Conservation (phyloP, 257 asterid species). For the Plectranthus barbatus region DNA sequence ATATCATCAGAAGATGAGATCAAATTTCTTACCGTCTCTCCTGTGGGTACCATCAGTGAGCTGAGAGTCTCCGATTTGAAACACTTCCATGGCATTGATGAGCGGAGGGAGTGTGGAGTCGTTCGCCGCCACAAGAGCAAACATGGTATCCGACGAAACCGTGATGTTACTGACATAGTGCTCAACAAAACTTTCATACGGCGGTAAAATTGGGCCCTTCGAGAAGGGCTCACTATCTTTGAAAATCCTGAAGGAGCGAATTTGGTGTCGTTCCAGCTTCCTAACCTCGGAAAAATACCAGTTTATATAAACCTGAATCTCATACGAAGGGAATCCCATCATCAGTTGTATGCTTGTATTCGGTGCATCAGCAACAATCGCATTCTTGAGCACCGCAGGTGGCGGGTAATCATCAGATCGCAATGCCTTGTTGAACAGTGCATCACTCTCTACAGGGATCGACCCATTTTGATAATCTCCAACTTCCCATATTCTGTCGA, state of each 20-base stretch:
- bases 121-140: slow-evolving; percentile 27
- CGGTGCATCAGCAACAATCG: slow-evolving; percentile 18
- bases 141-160: slow-evolving; percentile 15
- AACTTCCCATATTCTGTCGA: slow-evolving; percentile 51
- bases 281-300: slow-evolving; percentile 51
- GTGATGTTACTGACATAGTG: background rate
- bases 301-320: slow-evolving; percentile 25
- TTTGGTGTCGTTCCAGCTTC: slow-evolving; percentile 16
- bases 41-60: slow-evolving; percentile 33
- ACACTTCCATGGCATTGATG: slow-evolving; percentile 54
- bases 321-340: slow-evolving; percentile 19
- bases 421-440: background rate
- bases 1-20: background rate
- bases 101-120: slow-evolving; percentile 54
- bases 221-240: slow-evolving; percentile 7
- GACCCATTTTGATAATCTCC: background rate
- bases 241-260: slow-evolving; percentile 27
- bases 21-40: slow-evolving; percentile 34
- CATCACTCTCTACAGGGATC: slow-evolving; percentile 9
- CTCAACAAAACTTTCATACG: slow-evolving; percentile 15
- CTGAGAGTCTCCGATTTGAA: slow-evolving; percentile 15
- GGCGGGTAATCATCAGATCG: slow-evolving; percentile 49
- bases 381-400: slow-evolving; percentile 26
- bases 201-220: slow-evolving; percentile 28
- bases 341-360: slow-evolving; percentile 11